Conservation (phyloP, 768 basidiomycete genomes). For the Tulasnella sp. region DNA sequence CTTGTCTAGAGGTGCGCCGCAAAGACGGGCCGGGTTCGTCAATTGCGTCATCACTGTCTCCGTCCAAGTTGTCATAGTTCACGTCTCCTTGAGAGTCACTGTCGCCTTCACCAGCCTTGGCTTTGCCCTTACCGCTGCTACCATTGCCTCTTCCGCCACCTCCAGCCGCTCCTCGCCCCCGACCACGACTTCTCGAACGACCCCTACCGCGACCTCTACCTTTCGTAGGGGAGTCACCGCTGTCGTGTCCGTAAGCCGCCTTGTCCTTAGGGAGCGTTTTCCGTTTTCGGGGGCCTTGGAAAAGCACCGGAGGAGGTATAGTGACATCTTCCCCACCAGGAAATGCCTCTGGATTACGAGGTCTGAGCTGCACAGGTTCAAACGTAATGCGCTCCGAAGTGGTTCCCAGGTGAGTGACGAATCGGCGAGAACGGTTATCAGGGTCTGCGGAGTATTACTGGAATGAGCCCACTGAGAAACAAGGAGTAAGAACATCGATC, state of each 20-base stretch:
- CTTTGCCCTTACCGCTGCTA: conserved; percentile 11
- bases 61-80: conserved; percentile 4
- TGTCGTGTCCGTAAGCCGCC: conserved; percentile 28
- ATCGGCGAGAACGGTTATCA: conserved; percentile 42
- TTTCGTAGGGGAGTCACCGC: conserved; percentile 27
- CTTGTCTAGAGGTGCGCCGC: neutral
- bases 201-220: conserved; percentile 25
- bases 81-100: conserved; percentile 2
- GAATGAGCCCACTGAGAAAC: conserved; percentile 25
- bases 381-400: conserved; percentile 67
- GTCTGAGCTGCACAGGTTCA: conserved; percentile 41
- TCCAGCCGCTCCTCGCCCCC: conserved; percentile 28
- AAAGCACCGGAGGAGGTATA: conserved; percentile 18
- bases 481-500: neutral
- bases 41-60: neutral
- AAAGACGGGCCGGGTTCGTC: neutral
- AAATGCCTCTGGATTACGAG: neutral
- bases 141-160: neutral
- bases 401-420: conserved; percentile 49
- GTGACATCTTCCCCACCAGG: neutral
- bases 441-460: conserved; percentile 33
- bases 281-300: neutral
- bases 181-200: conserved; percentile 2
- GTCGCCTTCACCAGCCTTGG: neutral
- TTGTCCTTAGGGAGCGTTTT: conserved; percentile 22